These are phyloP conservation scores for Nannizziopsis barbatae DNA, from an alignment of 2,329 filamentous ascomycete genomes.

Conservation along the genomic window DNA sequence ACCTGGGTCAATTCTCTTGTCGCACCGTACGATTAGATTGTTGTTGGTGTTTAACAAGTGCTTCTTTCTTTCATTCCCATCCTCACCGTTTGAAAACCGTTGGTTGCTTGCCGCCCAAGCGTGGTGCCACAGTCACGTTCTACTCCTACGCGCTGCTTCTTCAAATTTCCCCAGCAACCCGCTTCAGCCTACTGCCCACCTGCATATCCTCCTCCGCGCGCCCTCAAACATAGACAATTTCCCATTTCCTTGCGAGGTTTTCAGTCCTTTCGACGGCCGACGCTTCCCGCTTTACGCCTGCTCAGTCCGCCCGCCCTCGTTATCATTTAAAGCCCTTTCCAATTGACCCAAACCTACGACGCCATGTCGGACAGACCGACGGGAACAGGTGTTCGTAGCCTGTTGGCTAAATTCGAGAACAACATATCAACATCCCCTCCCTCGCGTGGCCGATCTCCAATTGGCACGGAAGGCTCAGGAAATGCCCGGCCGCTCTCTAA, in stretches of 20 bases:
- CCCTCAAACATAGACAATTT: constrained; percentile 4
- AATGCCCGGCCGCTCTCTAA: constrained; percentile 55
- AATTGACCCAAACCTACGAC: not conserved
- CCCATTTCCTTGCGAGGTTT: constrained; percentile 1
- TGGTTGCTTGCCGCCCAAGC: not conserved
- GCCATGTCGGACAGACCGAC: constrained; percentile 17
- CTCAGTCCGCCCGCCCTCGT: not conserved
- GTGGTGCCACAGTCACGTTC: not conserved
- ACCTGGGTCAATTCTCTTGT: no score
- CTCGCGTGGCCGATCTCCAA: constrained; percentile 59
- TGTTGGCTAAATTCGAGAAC: constrained; percentile 70
- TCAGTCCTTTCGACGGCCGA: not conserved
- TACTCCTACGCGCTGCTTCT: constrained; percentile 2
- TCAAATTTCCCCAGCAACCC: constrained; percentile 7
- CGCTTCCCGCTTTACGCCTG: not conserved
- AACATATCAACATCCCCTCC: constrained; percentile 54
- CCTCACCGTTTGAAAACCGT: not conserved
- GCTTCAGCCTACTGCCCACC: not conserved
- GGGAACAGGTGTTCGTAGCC: constrained; percentile 54
- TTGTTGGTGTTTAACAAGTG: not conserved
- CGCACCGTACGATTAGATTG: not conserved
- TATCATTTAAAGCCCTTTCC: not conserved
- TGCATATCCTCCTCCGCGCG: constrained; percentile 5
- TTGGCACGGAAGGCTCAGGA: constrained; percentile 34
- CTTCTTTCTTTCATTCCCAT: not conserved